Percentiles rank a stretch among this genome's conserved stretches.
These are phyloP conservation scores for Microglena sp. DNA, from an alignment of 139 green algal genomes.

Conservation along the genomic window DNA sequence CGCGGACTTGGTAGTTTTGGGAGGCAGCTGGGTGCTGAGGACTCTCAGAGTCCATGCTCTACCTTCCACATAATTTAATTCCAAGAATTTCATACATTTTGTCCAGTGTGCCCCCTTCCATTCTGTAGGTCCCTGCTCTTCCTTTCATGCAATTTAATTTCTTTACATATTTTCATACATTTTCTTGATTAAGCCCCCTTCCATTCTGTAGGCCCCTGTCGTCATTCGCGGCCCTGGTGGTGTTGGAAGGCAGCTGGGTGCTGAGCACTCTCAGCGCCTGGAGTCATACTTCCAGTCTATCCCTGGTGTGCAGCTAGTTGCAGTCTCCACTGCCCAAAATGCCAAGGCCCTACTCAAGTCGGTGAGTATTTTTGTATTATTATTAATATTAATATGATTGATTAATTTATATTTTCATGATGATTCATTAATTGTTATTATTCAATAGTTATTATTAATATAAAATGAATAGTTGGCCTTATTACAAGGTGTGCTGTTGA, in stretches of 20 bases:
- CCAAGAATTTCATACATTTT: no score
- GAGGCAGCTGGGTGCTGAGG: conserved; percentile 89
- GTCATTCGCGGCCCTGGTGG: conserved; percentile 47
- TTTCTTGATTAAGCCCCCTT: background rate
- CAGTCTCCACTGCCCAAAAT: conserved; percentile 76
- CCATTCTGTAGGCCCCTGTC: conserved; percentile 9
- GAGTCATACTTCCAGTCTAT: conserved; percentile 97
- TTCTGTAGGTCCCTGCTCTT: no score
- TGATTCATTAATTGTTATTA: no score
- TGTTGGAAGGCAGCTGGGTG: conserved; percentile 87
- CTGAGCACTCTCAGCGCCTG: conserved; percentile 91
- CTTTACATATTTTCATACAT: no score
- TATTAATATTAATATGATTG: no score
- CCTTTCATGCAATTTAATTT: no score
- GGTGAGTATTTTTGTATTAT: conserved; percentile 42
- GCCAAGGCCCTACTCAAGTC: conserved; percentile 88
- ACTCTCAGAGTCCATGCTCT: conserved; percentile 88
- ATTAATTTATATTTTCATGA: no score
- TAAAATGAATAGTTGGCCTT: no score
- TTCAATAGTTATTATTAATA: no score
- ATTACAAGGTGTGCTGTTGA: no score
- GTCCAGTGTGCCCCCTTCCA: no score
- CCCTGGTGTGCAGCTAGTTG: conserved; percentile 91
- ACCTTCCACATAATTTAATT: no score
- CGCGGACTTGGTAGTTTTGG: conserved; percentile 63